These are phyloP conservation scores for Biscogniauxia sp. DNA, from an alignment of 2,329 filamentous ascomycete species.

Conservation along the genomic window DNA sequence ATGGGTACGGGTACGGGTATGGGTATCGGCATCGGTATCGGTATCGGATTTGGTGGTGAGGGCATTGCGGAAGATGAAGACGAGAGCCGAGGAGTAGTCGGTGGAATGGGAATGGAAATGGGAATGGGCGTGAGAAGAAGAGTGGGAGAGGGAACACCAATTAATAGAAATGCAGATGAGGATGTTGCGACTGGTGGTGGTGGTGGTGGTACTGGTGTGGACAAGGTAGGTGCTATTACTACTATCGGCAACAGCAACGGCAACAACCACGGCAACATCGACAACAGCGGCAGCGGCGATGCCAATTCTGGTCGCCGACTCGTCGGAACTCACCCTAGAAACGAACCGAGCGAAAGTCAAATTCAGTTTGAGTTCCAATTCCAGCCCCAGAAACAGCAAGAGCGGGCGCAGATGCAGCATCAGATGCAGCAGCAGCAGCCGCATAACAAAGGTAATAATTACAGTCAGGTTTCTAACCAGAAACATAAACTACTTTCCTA, in stretches of 20 bases:
- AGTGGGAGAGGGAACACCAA: not conserved
- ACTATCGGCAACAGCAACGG: not conserved
- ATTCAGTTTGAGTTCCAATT: not conserved
- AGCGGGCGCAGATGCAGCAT: not conserved
- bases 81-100: not conserved
- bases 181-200: not conserved
- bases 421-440: not conserved
- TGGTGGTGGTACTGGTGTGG: not conserved
- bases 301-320: not conserved
- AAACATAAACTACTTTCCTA: not conserved
- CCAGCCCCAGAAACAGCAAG: not conserved
- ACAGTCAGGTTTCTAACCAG: not conserved
- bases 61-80: not conserved
- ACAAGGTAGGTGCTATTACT: not conserved
- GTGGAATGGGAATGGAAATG: no score
- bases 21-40: not conserved
- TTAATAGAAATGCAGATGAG: not conserved
- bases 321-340: not conserved
- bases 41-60: not conserved
- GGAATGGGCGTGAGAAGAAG: slow-evolving; percentile 4
- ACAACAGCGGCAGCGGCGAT: not conserved
- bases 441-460: not conserved
- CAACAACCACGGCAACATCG: not conserved
- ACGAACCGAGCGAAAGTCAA: not conserved
- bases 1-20: not conserved